These are phyloP conservation scores for Schizosaccharomyces cryophilus DNA, from an alignment of 805 yeast species.

Conservation along the genomic window DNA sequence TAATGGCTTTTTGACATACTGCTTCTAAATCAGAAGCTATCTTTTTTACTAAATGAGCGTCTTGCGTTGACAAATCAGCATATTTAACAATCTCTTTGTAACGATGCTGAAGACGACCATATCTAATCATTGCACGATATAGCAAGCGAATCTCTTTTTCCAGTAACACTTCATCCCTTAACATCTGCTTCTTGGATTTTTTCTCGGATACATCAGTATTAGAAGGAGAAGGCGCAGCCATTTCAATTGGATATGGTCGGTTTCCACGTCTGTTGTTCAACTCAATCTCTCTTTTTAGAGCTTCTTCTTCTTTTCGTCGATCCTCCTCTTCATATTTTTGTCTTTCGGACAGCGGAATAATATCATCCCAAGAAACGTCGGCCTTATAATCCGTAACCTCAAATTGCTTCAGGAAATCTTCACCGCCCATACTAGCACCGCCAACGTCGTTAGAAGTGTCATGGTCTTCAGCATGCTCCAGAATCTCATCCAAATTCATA, in stretches of 20 bases:
- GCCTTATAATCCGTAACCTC: constrained; percentile 98
- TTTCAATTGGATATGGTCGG: neutral
- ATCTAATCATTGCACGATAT: constrained; percentile 55
- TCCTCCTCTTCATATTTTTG: constrained; percentile 77
- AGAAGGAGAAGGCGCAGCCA: neutral
- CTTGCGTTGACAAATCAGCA: constrained; percentile 66
- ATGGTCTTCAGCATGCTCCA: constrained; percentile 93
- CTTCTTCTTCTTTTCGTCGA: constrained; percentile 13
- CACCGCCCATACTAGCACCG: constrained; percentile 94
- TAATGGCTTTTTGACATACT: constrained; percentile 32
- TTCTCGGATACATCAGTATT: neutral
- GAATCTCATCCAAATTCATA: constrained; percentile 81
- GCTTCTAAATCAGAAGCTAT: constrained; percentile 66
- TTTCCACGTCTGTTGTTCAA: neutral
- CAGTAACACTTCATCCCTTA: constrained; percentile 22
- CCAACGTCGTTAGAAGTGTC: constrained; percentile 89
- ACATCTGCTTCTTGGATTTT: neutral
- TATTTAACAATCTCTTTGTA: constrained; percentile 79
- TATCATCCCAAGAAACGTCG: constrained; percentile 87
- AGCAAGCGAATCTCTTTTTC: constrained; percentile 74
- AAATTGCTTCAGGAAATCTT: constrained; percentile 85
- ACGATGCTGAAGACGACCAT: constrained; percentile 47
- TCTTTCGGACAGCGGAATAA: constrained; percentile 85
- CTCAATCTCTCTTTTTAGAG: neutral
- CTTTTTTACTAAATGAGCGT: constrained; percentile 50